A percentile compares a stretch with the other conserved stretches of the same genome.
Evolutionary conservation across 2,329 filamentous ascomycete genomes (phyloP).

Genomic region (Pseudocercospora vitis): DNA sequence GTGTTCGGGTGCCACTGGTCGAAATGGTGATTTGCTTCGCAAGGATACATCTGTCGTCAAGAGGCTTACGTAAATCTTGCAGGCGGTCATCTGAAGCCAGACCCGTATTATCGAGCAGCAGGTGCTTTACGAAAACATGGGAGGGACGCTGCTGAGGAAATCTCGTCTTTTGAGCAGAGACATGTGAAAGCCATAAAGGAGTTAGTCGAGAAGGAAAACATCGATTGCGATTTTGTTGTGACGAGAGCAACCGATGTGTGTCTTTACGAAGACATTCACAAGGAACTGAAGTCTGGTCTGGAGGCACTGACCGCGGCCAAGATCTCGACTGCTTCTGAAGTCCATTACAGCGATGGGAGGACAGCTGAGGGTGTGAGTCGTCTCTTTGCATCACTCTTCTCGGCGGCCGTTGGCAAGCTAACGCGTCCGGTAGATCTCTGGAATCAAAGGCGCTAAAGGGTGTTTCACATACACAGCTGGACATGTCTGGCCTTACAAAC

Average conservation of each 20-base stretch:
- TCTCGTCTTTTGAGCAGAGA: slow-evolving; percentile 36
- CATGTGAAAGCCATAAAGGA: slow-evolving; percentile 40
- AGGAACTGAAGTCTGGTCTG: slow-evolving; percentile 34
- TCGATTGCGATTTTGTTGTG: slow-evolving; percentile 50
- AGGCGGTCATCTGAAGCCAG: slow-evolving; percentile 41
- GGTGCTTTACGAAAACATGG: slow-evolving; percentile 31
- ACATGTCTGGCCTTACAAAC: slow-evolving; percentile 37
- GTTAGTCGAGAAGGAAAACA: slow-evolving; percentile 40
- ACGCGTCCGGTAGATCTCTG: slow-evolving; percentile 35
- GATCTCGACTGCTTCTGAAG: slow-evolving; percentile 33
- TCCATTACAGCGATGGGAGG: slow-evolving; percentile 32
- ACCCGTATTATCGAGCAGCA: slow-evolving; percentile 35
- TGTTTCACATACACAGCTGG: slow-evolving; percentile 52
- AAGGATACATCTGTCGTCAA: neutral
- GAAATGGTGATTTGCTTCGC: slow-evolving; percentile 23
- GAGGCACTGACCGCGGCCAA: slow-evolving; percentile 35
- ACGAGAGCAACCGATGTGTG: slow-evolving; percentile 45
- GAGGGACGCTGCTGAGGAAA: slow-evolving; percentile 35
- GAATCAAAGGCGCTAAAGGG: slow-evolving; percentile 42
- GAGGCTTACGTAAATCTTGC: neutral
- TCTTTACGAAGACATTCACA: slow-evolving; percentile 31
- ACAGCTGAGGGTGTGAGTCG: slow-evolving; percentile 36
- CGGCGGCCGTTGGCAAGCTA: slow-evolving; percentile 6
- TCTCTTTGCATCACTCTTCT: neutral
- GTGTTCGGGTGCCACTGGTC: slow-evolving; percentile 33